Percentiles rank a stretch among this genome's conserved stretches.
phyloP scores from a whole-genome alignment of 176 grass and related monocot genomes.

The Puccinellia tenuiflora region DNA sequence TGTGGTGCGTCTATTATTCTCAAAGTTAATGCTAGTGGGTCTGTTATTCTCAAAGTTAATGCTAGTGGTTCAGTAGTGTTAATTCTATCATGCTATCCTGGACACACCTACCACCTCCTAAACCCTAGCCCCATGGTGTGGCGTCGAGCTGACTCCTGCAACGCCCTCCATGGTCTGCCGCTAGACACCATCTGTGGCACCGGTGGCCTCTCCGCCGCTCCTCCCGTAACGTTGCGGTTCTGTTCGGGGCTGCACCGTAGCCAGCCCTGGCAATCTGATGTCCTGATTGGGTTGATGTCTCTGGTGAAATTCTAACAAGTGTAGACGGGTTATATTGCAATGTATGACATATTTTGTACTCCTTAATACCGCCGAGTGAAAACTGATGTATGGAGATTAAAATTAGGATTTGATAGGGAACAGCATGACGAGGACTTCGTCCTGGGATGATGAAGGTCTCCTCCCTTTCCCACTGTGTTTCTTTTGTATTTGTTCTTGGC shows the following conservation, averaged over 20 bases:
- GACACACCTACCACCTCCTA: no score
- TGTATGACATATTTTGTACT: not conserved
- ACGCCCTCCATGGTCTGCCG: no score
- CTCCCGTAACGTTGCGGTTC: no score
- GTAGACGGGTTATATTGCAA: not conserved
- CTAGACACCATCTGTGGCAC: not conserved
- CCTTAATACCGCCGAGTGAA: not conserved
- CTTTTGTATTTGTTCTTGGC: no score
- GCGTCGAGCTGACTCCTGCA: no score
- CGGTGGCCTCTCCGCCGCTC: not conserved
- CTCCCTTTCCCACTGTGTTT: no score
- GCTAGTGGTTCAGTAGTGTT: not conserved
- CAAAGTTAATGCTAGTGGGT: no score
- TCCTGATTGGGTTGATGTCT: no score
- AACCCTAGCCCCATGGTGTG: no score
- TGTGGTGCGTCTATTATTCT: not conserved
- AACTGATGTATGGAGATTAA: conserved; percentile 34
- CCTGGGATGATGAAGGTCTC: no score
- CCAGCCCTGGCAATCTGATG: no score
- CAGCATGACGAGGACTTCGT: conserved; percentile 39
- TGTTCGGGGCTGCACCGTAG: no score
- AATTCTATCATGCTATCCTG: not conserved
- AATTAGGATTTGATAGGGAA: conserved; percentile 80
- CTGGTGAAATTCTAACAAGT: not conserved
- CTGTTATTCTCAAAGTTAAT: not conserved